A percentile compares a stretch with the other conserved stretches of the same genome.
phyloP scores from a whole-genome alignment of 2,329 filamentous ascomycete genomes.

The Phoma herbarum region DNA sequence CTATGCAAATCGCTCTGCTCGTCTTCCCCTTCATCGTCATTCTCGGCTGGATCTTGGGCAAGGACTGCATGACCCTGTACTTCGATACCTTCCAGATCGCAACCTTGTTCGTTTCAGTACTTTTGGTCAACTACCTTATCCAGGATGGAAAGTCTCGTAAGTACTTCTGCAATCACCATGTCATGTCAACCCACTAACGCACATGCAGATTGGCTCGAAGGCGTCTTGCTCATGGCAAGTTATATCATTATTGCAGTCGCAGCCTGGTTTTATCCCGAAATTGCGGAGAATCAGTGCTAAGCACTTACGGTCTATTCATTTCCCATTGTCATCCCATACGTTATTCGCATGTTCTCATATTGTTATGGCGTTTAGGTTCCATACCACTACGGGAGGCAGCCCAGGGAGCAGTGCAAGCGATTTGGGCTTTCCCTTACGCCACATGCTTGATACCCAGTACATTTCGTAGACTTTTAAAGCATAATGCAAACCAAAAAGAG shows the following conservation, averaged over 20 bases:
- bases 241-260: conserved; percentile 70
- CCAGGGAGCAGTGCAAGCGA: conserved; percentile 1
- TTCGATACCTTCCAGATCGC: conserved; percentile 90
- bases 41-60: conserved; percentile 68
- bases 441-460: conserved; percentile 9
- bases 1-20: conserved; percentile 71
- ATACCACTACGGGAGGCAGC: neutral
- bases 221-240: conserved; percentile 66
- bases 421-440: neutral
- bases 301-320: neutral
- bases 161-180: conserved; percentile 13
- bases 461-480: too few species aligned
- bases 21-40: conserved; percentile 69
- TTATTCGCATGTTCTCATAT: neutral
- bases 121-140: conserved; percentile 70
- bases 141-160: conserved; percentile 64
- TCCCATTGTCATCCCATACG: neutral
- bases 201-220: conserved; percentile 64
- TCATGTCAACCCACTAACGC: conserved; percentile 27
- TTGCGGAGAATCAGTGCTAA: conserved; percentile 17
- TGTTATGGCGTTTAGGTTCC: neutral
- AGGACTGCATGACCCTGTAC: conserved; percentile 74
- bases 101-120: conserved; percentile 64
- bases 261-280: conserved; percentile 61
- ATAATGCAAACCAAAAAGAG: too few species aligned